Conservation (phyloP, 2,329 filamentous ascomycete genomes). For the Aspergillus pseudonomiae region DNA sequence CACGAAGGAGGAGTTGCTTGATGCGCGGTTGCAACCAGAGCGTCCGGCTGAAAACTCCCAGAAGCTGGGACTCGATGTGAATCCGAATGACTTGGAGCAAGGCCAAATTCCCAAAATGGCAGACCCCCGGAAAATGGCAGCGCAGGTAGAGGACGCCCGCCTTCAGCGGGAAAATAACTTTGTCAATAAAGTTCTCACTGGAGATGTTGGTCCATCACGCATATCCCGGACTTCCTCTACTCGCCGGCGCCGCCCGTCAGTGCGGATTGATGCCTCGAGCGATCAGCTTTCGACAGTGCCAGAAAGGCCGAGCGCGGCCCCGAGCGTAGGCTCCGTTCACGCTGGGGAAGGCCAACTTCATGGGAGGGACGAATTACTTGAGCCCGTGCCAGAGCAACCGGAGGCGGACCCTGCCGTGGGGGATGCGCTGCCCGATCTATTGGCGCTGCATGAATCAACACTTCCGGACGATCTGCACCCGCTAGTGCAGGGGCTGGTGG, state of each 20-base stretch:
- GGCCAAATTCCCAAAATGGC: conserved; percentile 43
- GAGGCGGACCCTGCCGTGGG: neutral
- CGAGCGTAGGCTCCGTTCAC: neutral
- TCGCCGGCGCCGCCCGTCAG: conserved; percentile 25
- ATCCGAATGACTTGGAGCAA: conserved; percentile 49
- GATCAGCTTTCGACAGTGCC: neutral
- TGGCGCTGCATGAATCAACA: conserved; percentile 33
- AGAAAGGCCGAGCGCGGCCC: neutral
- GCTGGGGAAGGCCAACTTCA: neutral
- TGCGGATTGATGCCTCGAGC: conserved; percentile 10
- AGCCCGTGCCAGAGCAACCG: neutral
- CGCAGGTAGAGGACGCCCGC: conserved; percentile 49
- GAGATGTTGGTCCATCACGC: conserved; percentile 28
- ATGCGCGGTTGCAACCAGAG: conserved; percentile 34
- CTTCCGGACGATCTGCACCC: conserved; percentile 49
- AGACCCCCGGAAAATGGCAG: conserved; percentile 45
- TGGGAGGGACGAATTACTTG: neutral
- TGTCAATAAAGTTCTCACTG: conserved; percentile 38
- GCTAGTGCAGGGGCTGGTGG: conserved; percentile 45
- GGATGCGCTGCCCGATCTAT: conserved; percentile 17
- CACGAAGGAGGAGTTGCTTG: conserved; percentile 42
- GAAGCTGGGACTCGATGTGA: conserved; percentile 38
- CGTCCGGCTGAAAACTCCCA: conserved; percentile 37
- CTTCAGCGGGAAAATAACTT: conserved; percentile 45
- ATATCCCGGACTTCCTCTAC: conserved; percentile 25